Evolutionary conservation across 139 green algal genomes (phyloP).

Genomic region (Zygnema circumcarinatum): DNA sequence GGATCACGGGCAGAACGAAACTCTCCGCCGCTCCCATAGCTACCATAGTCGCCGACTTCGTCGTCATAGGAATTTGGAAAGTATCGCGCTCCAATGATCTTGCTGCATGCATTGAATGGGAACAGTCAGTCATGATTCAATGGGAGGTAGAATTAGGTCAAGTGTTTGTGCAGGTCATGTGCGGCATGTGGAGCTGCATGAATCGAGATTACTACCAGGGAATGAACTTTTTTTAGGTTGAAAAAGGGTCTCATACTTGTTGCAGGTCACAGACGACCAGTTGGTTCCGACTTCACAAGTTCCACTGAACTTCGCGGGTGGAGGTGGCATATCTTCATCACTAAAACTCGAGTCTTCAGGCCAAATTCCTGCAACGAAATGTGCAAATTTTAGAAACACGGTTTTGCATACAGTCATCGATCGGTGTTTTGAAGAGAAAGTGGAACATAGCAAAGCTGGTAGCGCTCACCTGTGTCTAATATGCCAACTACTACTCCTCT

Average conservation of each 20-base stretch:
- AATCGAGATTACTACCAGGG: neutral
- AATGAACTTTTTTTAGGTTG: neutral
- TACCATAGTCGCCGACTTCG: neutral
- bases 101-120: constrained; percentile 6
- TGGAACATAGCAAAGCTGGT: no score
- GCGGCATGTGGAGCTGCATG: neutral
- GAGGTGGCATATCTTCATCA: neutral
- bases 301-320: constrained; percentile 16
- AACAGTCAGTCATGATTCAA: no score
- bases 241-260: constrained; percentile 1
- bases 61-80: neutral
- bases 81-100: constrained; percentile 30
- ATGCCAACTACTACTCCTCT: constrained; percentile 16
- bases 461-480: constrained; percentile 30
- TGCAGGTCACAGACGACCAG: neutral
- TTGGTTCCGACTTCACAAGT: neutral
- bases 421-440: no score
- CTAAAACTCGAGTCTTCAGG: constrained; percentile 9
- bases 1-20: constrained; percentile 8
- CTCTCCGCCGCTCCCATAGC: neutral
- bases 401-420: neutral
- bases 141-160: neutral
- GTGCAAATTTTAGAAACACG: neutral
- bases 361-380: constrained; percentile 17
- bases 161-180: neutral